Evolutionary conservation across 257 asterid genomes (phyloP).

Genomic region (Solanum etuberosum): DNA sequence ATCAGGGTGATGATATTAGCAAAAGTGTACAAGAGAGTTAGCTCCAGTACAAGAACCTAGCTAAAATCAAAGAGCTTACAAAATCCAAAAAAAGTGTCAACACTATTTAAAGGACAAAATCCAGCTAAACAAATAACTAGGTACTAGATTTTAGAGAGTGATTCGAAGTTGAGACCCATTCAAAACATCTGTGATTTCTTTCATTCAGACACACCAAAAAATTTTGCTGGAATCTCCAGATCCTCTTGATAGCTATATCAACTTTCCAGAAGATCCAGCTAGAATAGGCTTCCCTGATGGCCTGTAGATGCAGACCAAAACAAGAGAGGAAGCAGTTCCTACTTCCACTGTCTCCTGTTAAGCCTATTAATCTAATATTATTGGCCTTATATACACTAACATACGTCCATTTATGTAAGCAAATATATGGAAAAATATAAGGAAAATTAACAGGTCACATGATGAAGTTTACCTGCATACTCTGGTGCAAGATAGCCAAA

Average conservation of each 20-base stretch:
- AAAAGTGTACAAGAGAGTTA: background rate
- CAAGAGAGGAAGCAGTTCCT: background rate
- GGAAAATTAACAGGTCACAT: background rate
- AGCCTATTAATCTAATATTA: background rate
- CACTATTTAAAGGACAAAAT: background rate
- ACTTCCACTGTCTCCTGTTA: background rate
- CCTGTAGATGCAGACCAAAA: background rate
- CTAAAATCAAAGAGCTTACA: background rate
- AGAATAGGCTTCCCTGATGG: background rate
- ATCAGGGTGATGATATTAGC: background rate
- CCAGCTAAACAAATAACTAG: background rate
- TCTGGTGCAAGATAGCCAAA: constrained; percentile 7
- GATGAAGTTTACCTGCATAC: constrained; percentile 8
- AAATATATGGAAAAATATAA: background rate
- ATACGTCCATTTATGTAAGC: background rate
- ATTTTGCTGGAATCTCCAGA: background rate
- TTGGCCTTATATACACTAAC: background rate
- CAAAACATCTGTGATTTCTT: background rate
- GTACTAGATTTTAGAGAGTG: background rate
- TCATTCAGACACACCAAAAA: background rate
- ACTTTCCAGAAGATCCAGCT: background rate
- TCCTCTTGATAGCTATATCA: background rate
- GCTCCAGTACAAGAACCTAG: background rate
- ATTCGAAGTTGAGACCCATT: background rate
- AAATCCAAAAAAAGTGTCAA: background rate